phyloP scores from a whole-genome alignment of 352 stramenopile genomes.

The Globisporangium nunn region DNA sequence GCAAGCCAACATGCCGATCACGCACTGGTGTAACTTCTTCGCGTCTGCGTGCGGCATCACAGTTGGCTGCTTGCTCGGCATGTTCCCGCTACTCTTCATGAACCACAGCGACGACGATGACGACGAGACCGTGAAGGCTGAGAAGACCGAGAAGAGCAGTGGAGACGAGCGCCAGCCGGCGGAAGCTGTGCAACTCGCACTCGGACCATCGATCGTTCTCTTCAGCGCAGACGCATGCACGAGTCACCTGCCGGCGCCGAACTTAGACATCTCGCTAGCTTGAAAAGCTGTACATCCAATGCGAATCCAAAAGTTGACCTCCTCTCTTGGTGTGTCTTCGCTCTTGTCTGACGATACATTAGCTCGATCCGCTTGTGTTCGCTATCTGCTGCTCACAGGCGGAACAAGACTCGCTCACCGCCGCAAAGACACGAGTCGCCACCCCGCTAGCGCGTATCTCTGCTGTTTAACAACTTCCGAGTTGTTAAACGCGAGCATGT shows the following conservation, averaged over 20 bases:
- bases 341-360: too few species aligned
- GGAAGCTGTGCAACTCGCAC: conserved; percentile 3
- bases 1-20: conserved; percentile 70
- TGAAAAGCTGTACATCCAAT: not conserved
- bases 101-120: conserved; percentile 56
- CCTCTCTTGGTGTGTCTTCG: too few species aligned
- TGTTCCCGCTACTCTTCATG: conserved; percentile 89
- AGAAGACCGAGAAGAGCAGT: conserved; percentile 8
- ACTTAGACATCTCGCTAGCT: not conserved
- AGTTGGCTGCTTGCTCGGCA: conserved; percentile 84
- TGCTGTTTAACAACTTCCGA: not conserved
- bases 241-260: not conserved
- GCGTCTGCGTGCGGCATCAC: conserved; percentile 80
- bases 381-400: too few species aligned
- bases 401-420: too few species aligned
- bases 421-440: not conserved
- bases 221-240: not conserved
- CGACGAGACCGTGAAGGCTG: conserved; percentile 31
- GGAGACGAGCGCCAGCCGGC: not conserved
- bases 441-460: not conserved
- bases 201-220: not conserved
- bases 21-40: conserved; percentile 69
- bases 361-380: too few species aligned
- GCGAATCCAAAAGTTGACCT: too few species aligned
- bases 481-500: not conserved